Percentiles rank a stretch among this genome's conserved stretches.
These are phyloP conservation scores for Apiosordaria backusii DNA, from an alignment of 495 filamentous ascomycete genomes.

Conservation along the genomic window DNA sequence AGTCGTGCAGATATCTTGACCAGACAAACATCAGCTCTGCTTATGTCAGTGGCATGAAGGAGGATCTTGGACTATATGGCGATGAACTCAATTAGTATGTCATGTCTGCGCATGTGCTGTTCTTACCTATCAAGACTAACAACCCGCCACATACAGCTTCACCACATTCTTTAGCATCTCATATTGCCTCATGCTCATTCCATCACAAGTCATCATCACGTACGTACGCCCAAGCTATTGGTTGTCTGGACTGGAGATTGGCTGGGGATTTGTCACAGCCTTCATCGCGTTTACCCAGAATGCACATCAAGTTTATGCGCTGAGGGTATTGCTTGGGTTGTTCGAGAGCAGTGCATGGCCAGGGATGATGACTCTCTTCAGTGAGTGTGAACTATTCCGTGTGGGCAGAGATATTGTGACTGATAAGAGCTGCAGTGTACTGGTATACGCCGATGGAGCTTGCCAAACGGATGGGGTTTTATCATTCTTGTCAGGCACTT, in stretches of 20 bases:
- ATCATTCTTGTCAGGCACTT: slow-evolving; percentile 39
- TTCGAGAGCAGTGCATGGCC: slow-evolving; percentile 48
- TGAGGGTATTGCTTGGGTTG: slow-evolving; percentile 51
- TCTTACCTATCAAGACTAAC: background rate
- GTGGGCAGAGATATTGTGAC: background rate
- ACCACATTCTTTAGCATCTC: slow-evolving; percentile 50
- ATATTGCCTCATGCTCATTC: slow-evolving; percentile 45
- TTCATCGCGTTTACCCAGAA: slow-evolving; percentile 29
- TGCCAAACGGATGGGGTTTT: slow-evolving; percentile 43
- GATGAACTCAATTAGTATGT: slow-evolving; percentile 40
- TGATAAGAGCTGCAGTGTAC: slow-evolving; percentile 21
- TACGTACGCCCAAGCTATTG: slow-evolving; percentile 40
- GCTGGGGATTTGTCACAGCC: slow-evolving; percentile 42
- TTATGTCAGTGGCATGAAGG: slow-evolving; percentile 45
- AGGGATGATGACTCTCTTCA: slow-evolving; percentile 41
- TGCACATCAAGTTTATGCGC: slow-evolving; percentile 36
- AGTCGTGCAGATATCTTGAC: slow-evolving; percentile 27
- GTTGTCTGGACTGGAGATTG: slow-evolving; percentile 41
- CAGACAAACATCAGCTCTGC: slow-evolving; percentile 45
- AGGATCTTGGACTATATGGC: slow-evolving; percentile 38
- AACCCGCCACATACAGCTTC: slow-evolving; percentile 34
- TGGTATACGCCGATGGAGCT: slow-evolving; percentile 41
- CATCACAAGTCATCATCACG: slow-evolving; percentile 53
- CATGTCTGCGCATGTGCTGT: background rate
- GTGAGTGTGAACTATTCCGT: slow-evolving; percentile 16